Conservation (phyloP, 306 rosid genomes). For the Astragalus glycyphyllos region DNA sequence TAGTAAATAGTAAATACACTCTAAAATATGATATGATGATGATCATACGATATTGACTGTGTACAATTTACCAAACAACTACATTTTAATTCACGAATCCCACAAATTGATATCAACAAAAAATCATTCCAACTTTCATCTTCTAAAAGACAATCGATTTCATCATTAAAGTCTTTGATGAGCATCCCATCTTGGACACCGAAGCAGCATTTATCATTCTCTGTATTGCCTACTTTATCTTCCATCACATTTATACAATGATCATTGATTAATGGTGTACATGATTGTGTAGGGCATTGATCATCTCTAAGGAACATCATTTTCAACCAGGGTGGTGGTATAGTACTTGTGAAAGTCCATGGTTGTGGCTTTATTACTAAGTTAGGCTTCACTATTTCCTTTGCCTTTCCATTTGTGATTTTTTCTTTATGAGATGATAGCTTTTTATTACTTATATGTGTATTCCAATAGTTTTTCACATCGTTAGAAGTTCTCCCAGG, state of each 20-base stretch:
- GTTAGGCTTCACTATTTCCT: conserved; percentile 12
- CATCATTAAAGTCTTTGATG: background rate
- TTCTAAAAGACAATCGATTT: background rate
- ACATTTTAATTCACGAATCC: no score
- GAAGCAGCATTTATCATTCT: background rate
- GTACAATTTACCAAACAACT: background rate
- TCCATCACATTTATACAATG: no score
- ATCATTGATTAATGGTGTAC: background rate
- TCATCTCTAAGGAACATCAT: background rate
- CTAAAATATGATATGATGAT: no score
- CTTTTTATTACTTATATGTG: background rate
- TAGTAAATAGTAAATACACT: no score
- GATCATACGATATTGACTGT: no score
- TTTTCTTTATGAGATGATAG: background rate
- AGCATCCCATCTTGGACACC: background rate
- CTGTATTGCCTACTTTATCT: background rate
- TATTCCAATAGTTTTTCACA: conserved; percentile 49
- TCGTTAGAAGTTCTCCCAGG: conserved; percentile 45
- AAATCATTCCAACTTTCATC: conserved; percentile 31
- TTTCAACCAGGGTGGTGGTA: background rate
- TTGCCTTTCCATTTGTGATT: background rate
- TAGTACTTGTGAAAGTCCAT: conserved; percentile 14
- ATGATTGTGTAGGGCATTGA: background rate
- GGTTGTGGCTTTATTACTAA: conserved; percentile 30
- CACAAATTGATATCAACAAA: conserved; percentile 13